Evolutionary conservation across 306 rosid genomes (phyloP), one percentile per base, ranked within the genome.

Genomic region (Medicago lupulina): DNA sequence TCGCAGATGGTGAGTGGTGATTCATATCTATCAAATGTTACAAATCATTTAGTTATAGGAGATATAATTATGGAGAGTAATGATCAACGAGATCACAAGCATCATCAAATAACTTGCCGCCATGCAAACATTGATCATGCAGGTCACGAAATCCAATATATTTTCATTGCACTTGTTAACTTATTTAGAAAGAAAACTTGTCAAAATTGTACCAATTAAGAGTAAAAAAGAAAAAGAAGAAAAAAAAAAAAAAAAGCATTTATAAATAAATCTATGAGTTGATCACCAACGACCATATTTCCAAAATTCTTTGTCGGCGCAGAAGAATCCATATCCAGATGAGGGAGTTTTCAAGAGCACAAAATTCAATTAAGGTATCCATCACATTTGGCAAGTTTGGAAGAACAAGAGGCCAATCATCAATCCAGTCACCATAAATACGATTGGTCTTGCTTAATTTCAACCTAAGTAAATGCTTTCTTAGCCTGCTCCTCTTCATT

Each of bases 381-480:
- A 83, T 82, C 67, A 74, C 44, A 83, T 83, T 79, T 8, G 87
- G 82, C 58, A 84, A 38, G 87, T 79, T 78, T 54, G 61, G 81
- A 34, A 40, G 79, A 40, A 19, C 70, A 4, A 87, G 89, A 6
- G 98, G 98, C 12, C 86, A 21, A 78, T 92, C 98, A 39, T 92
- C 96, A 9, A 90, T 92, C 99, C 99, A 96, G 50, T 96, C 99
- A 3, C 77, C 99, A 76, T 96, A 96, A 70, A 92, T 92, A 12
- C 84, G 91, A 65, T 92, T 86, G 72, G 90, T 87, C 91, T 87
- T 90, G 51, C 61, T 76, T 31, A 83, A 86, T 76, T 91, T 92
- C 97, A 93, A 90, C 86, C 83, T 86, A 40, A 87, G 73, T 18
- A 89, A 71, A 28, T 73, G 40, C 77, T 81, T 88, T 88, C 87